Evolutionary conservation across 805 yeast genomes (phyloP).

Genomic region (Groenewaldozyma salmanticensis): DNA sequence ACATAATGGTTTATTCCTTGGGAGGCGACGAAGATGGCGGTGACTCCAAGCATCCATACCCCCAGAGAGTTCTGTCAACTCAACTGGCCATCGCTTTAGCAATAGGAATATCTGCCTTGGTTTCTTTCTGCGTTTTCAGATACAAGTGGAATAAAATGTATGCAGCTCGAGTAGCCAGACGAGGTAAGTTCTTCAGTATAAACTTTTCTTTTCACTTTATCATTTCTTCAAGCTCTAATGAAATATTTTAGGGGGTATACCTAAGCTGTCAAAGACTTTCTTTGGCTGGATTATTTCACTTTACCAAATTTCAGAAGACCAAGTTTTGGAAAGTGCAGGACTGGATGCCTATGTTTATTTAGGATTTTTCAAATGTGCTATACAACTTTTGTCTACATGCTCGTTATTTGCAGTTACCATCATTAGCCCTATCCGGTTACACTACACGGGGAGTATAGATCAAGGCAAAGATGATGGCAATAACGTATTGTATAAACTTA

Average conservation of each 20-base stretch:
- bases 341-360: constrained; percentile 88
- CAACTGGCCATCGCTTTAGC: constrained; percentile 63
- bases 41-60: constrained; percentile 11
- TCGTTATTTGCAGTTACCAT: constrained; percentile 61
- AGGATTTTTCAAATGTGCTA: constrained; percentile 84
- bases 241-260: constrained; percentile 25
- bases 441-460: constrained; percentile 73
- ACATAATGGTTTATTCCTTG: too few relatives aligned
- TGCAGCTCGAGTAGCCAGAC: constrained; percentile 61
- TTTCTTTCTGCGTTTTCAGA: constrained; percentile 61
- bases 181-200: too few relatives aligned
- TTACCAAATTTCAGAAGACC: constrained; percentile 56
- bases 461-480: constrained; percentile 26
- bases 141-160: constrained; percentile 71
- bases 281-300: constrained; percentile 78
- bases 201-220: not conserved
- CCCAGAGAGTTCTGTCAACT: constrained; percentile 55
- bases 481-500: not conserved
- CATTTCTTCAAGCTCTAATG: not conserved
- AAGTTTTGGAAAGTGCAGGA: constrained; percentile 82
- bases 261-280: constrained; percentile 47
- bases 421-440: constrained; percentile 77
- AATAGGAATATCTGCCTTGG: constrained; percentile 60
- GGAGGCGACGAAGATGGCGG: constrained; percentile 5
- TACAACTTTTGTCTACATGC: constrained; percentile 54